Percentiles rank a stretch among this genome's conserved stretches.
Evolutionary conservation across 441 rosid genomes (phyloP).

Genomic region (Euphorbia corollata): DNA sequence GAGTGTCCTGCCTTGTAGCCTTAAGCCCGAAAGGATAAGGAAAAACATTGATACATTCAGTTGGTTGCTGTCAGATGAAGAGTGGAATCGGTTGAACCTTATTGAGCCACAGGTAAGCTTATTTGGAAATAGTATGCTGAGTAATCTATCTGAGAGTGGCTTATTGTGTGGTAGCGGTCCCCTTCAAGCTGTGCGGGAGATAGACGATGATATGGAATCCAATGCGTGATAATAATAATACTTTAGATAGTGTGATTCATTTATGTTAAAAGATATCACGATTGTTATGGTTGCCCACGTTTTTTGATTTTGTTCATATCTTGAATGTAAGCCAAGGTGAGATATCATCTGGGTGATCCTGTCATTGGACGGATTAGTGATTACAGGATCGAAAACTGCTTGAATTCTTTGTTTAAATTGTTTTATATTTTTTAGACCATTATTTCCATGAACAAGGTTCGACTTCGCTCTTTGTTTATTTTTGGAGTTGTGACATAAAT

Average conservation of each 20-base stretch:
- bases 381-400: background rate
- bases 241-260: conserved; percentile 15
- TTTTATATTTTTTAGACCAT: no score
- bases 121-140: conserved; percentile 36
- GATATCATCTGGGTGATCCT: background rate
- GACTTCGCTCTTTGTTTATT: background rate
- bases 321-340: background rate
- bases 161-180: conserved; percentile 40
- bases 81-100: conserved; percentile 40
- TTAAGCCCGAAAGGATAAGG: conserved; percentile 45
- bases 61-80: conserved; percentile 43
- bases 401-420: no score
- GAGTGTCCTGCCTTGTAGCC: conserved; percentile 56
- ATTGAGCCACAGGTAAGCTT: conserved; percentile 52
- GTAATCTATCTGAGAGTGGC: conserved; percentile 31
- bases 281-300: conserved; percentile 19
- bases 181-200: conserved; percentile 49
- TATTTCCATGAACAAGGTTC: no score
- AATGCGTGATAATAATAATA: conserved; percentile 27
- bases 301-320: conserved; percentile 17
- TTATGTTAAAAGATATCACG: conserved; percentile 19
- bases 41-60: conserved; percentile 42
- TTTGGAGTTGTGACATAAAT: background rate
- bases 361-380: background rate
- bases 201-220: conserved; percentile 46